Percentiles rank a stretch among this genome's conserved stretches.
These are phyloP conservation scores for Vitis vinifera DNA, from an alignment of 164 flowering plant species.

Conservation along the genomic window DNA sequence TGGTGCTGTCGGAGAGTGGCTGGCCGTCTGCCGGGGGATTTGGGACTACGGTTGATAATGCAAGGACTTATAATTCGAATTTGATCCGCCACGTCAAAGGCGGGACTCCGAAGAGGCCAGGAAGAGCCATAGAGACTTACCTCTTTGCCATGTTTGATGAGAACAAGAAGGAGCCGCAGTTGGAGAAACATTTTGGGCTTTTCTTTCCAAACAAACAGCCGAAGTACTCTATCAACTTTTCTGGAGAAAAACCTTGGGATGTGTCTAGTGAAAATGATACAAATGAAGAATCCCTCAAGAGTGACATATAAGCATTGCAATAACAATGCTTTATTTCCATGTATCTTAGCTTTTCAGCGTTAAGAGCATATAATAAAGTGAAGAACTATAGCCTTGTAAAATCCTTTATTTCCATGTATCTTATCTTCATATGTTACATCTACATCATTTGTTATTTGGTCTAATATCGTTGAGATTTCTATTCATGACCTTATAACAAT, in stretches of 20 bases:
- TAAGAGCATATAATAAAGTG: no score
- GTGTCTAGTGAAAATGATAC: constrained; percentile 10
- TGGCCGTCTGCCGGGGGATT: constrained; percentile 41
- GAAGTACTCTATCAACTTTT: constrained; percentile 21
- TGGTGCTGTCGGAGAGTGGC: constrained; percentile 47
- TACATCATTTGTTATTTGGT: no score
- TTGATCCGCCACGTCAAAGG: constrained; percentile 26
- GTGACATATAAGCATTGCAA: constrained; percentile 12
- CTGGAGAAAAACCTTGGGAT: constrained; percentile 6
- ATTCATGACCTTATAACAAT: no score
- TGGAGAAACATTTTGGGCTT: constrained; percentile 29
- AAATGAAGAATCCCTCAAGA: constrained; percentile 6
- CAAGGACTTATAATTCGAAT: constrained; percentile 21
- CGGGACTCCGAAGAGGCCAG: constrained; percentile 36
- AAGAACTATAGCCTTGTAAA: no score
- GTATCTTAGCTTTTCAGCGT: no score
- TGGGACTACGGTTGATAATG: constrained; percentile 26
- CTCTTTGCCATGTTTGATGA: constrained; percentile 35
- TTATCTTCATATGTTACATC: no score
- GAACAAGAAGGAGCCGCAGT: constrained; percentile 25
- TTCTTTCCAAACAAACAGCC: constrained; percentile 26
- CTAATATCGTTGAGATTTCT: no score
- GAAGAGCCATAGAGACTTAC: constrained; percentile 30
- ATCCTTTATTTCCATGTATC: no score
- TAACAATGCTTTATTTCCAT: not conserved